phyloP scores from a whole-genome alignment of 306 rosid genomes.

The Rosa multiflora region DNA sequence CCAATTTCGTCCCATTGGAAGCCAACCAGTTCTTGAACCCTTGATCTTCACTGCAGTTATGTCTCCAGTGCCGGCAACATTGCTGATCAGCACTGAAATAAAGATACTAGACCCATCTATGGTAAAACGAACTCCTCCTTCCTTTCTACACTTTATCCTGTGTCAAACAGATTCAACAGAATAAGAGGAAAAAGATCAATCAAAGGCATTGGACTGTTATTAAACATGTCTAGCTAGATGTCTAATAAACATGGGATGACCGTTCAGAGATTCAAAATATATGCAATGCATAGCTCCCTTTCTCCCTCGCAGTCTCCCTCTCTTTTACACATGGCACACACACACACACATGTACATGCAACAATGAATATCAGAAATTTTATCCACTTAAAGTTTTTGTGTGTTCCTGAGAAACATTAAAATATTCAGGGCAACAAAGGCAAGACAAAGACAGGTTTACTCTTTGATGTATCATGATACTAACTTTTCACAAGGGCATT shows the following conservation, averaged over 20 bases:
- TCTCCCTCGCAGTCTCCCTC: too few species aligned
- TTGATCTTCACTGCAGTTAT: constrained; percentile 66
- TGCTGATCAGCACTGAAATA: constrained; percentile 75
- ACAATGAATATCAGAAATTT: neutral
- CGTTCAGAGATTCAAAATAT: neutral
- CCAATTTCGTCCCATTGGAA: constrained; percentile 95
- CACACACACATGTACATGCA: neutral
- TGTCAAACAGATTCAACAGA: constrained; percentile 14
- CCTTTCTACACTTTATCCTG: constrained; percentile 91
- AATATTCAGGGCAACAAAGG: neutral
- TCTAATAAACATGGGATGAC: neutral
- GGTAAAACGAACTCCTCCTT: constrained; percentile 78
- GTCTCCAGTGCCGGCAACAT: constrained; percentile 93
- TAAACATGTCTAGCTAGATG: neutral
- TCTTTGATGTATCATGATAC: neutral
- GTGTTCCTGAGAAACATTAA: neutral
- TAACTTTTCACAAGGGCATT: neutral
- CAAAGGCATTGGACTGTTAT: neutral
- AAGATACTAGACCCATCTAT: constrained; percentile 73
- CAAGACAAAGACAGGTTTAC: neutral
- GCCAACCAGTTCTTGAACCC: constrained; percentile 97
- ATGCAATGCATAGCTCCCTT: neutral
- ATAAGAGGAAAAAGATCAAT: neutral
- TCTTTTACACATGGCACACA: too few species aligned
- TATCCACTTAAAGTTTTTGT: neutral